Evolutionary conservation across 2,329 filamentous ascomycete species (phyloP), one percentile per base, ranked within the genome.

Genomic region (Sporothrix euskadiensis): DNA sequence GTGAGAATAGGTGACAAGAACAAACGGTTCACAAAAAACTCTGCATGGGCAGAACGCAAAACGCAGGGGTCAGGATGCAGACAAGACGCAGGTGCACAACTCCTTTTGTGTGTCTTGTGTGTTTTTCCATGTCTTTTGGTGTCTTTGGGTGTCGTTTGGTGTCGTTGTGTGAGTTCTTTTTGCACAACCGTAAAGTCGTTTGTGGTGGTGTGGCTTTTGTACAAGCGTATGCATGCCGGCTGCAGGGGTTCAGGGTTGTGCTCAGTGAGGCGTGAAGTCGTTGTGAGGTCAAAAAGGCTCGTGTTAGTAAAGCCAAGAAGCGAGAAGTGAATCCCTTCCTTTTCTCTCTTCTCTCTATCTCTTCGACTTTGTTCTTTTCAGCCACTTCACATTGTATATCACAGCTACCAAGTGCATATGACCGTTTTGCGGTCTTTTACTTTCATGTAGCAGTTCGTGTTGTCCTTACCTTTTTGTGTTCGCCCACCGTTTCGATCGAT

Each of bases 201-300:
- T 26, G 26, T 26, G 30, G 9, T 26, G 22, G 35, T 39, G 47
- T 39, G 61, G 61, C n/a, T 14, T 41, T 66, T 66, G 61, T 10
- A 63, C 63, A 49, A 22, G 39, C 47, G 19, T 16, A 56, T 39
- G 35, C 54, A 71, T 71, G 69, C 26, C n/a, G 16, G 12, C 69
- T 71, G 69, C 69, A 71, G 69, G 69, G 69, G 69, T 47, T 59
- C 39, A 57, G 52, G 69, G 68, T 70, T 56, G 35, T 70, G 32
- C 19, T 22, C 19, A 26, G 35, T 12, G 26, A n/a, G 5, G n/a
- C 14, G 26, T 26, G 65, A 68, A 35, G 41, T 19, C 32, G 7
- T 19, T 35, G 26, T 16, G 56, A 26, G 26, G 56, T 9, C 57
- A n/a, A 35, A 35, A 39, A 41, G 35, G 57, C 32, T 63, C 57